Percentiles rank a stretch among this genome's conserved stretches.
These are phyloP conservation scores for Primulina huaijiensis DNA, from an alignment of 257 asterid genomes.

Conservation along the genomic window DNA sequence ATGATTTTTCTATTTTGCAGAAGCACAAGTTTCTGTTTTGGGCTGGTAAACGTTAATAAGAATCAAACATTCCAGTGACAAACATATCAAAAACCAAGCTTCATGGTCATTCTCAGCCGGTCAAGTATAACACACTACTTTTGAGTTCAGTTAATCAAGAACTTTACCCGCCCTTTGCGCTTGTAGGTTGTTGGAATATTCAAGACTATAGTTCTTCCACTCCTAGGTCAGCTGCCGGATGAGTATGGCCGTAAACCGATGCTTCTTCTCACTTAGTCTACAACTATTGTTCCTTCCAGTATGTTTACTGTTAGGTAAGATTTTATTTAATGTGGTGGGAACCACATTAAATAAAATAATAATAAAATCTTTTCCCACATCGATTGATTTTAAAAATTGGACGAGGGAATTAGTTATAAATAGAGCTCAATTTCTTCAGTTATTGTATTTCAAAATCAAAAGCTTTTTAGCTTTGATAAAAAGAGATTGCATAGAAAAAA, in stretches of 20 bases:
- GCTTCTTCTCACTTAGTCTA: constrained; percentile 75
- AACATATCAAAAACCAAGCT: background rate
- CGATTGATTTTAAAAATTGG: no score
- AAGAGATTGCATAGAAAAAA: no score
- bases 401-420: no score
- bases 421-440: no score
- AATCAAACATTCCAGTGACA: background rate
- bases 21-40: background rate
- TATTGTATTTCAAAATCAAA: no score
- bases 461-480: no score
- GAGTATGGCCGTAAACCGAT: constrained; percentile 90
- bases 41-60: background rate
- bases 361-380: no score
- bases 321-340: no score
- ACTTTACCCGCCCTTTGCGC: constrained; percentile 9
- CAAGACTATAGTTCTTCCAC: constrained; percentile 84
- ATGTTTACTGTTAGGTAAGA: no score
- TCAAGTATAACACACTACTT: background rate
- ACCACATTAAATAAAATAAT: no score
- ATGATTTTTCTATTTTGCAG: background rate
- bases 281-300: constrained; percentile 79
- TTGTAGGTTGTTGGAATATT: constrained; percentile 81
- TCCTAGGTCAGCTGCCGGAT: constrained; percentile 88
- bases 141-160: background rate
- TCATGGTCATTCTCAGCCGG: background rate